These are phyloP conservation scores for Nemania bipapillata DNA, from an alignment of 2,329 filamentous ascomycete genomes.

Conservation along the genomic window DNA sequence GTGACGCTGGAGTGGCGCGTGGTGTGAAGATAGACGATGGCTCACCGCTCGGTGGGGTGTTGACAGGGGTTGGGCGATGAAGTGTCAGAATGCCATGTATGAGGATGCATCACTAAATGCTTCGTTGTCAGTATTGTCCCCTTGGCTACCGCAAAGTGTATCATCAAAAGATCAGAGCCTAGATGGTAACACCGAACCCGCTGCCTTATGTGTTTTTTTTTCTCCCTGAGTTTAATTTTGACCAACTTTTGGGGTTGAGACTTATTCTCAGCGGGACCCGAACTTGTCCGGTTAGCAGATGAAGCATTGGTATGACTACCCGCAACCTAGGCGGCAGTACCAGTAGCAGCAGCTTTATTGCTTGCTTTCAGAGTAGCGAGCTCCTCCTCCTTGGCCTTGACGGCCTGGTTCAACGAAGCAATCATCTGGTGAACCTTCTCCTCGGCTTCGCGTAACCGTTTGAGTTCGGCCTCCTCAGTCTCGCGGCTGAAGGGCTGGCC, in stretches of 20 bases:
- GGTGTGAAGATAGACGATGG: conserved; percentile 3
- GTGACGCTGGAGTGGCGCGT: conserved; percentile 1
- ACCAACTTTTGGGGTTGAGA: not conserved
- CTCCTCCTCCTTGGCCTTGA: conserved; percentile 72
- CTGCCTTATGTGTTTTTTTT: not conserved
- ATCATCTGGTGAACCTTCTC: conserved; percentile 71
- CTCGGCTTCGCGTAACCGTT: conserved; percentile 71
- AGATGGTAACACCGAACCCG: too few species aligned
- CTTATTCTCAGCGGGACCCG: not conserved
- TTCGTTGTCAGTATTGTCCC: not conserved
- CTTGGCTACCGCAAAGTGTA: not conserved
- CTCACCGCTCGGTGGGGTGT: not conserved
- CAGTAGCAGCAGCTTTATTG: conserved; percentile 57
- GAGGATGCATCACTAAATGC: not conserved
- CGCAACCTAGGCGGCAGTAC: conserved; percentile 41
- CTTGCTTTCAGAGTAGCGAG: conserved; percentile 70
- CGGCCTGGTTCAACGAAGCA: conserved; percentile 67
- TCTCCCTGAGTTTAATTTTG: too few species aligned
- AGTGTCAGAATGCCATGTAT: not conserved
- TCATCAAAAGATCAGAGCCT: not conserved
- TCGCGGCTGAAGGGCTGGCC: conserved; percentile 78
- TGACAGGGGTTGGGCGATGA: not conserved
- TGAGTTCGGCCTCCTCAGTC: conserved; percentile 72
- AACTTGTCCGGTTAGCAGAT: not conserved
- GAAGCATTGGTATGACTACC: conserved; percentile 4